Evolutionary conservation across 164 flowering plant species (phyloP).

Genomic region (Dillenia turbinata): DNA sequence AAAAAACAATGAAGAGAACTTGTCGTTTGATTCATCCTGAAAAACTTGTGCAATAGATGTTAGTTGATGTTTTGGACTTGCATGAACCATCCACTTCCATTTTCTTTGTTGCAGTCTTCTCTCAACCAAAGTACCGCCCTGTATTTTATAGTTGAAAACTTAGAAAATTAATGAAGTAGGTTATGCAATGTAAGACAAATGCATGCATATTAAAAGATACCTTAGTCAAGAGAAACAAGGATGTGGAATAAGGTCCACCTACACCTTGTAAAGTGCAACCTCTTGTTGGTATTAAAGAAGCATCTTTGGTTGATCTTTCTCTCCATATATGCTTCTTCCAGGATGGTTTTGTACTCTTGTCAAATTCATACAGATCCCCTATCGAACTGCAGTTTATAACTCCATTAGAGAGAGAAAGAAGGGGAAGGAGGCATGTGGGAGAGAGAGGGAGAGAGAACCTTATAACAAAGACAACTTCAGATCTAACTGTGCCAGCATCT

Average conservation of each 20-base stretch:
- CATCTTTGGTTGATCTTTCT: slow-evolving; percentile 33
- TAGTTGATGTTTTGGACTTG: slow-evolving; percentile 53
- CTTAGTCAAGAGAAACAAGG: slow-evolving; percentile 73
- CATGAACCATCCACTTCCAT: slow-evolving; percentile 86
- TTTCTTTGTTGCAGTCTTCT: slow-evolving; percentile 68
- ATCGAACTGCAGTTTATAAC: slow-evolving; percentile 48
- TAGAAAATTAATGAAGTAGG: not conserved
- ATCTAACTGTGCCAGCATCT: slow-evolving; percentile 45
- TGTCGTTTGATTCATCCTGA: slow-evolving; percentile 40
- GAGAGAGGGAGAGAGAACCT: slow-evolving; percentile 37
- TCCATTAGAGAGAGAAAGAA: slow-evolving; percentile 3
- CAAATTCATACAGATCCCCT: slow-evolving; percentile 82
- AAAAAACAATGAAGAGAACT: slow-evolving; percentile 40
- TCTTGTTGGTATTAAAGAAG: slow-evolving; percentile 33
- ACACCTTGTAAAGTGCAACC: slow-evolving; percentile 46
- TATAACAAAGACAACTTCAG: slow-evolving; percentile 57
- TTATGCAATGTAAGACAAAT: not conserved
- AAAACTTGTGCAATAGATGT: slow-evolving; percentile 51
- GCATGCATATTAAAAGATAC: slow-evolving; percentile 22
- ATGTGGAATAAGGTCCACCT: slow-evolving; percentile 57
- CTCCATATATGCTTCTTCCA: slow-evolving; percentile 84
- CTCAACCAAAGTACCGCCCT: slow-evolving; percentile 71
- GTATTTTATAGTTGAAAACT: slow-evolving; percentile 3
- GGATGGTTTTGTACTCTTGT: slow-evolving; percentile 61
- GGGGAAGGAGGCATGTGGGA: not conserved